Conservation (phyloP, 2,329 filamentous ascomycete species). For the Orbilia blumenaviensis region DNA sequence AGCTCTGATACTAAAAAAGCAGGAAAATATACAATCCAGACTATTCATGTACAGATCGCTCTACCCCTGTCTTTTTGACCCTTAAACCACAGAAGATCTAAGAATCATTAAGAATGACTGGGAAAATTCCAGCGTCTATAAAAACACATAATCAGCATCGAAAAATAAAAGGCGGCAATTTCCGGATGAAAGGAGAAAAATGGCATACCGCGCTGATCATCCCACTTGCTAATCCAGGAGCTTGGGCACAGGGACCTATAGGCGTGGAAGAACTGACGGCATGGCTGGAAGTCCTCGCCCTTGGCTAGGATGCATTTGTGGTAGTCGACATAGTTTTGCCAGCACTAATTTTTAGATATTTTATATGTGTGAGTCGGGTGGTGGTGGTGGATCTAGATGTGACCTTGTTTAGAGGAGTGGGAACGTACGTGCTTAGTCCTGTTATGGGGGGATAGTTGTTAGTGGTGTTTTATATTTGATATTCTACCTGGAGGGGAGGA, state of each 20-base stretch:
- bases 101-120: slow-evolving; percentile 70
- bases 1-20: background rate
- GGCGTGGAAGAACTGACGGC: slow-evolving; percentile 84
- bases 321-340: slow-evolving; percentile 99
- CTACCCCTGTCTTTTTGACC: background rate
- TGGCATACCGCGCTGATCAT: slow-evolving; percentile 88
- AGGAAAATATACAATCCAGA: background rate
- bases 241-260: slow-evolving; percentile 98
- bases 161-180: slow-evolving; percentile 22
- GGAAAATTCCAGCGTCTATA: slow-evolving; percentile 74
- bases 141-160: slow-evolving; percentile 50
- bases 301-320: slow-evolving; percentile 99
- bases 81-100: slow-evolving; percentile 56
- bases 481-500: background rate
- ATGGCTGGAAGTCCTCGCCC: slow-evolving; percentile 60
- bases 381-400: too few relatives aligned
- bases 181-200: background rate
- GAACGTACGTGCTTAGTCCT: slow-evolving; percentile 58
- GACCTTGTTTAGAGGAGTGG: background rate
- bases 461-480: background rate
- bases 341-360: slow-evolving; percentile 74
- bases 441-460: background rate
- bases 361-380: background rate
- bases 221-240: slow-evolving; percentile 92
- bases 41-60: background rate